Conservation (phyloP, 2,329 filamentous ascomycete species). For the Fusarium metavorans region DNA sequence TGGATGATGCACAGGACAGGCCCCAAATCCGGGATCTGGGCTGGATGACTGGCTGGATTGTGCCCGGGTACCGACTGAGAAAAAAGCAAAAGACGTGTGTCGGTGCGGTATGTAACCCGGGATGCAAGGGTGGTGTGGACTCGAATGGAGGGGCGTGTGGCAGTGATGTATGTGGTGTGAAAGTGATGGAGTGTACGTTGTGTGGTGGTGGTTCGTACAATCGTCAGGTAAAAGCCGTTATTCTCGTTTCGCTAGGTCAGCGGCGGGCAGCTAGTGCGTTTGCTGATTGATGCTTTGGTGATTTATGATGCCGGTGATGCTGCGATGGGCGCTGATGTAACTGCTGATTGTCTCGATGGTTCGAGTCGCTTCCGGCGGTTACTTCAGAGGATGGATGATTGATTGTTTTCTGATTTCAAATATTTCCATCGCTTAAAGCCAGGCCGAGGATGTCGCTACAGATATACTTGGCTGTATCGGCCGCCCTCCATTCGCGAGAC, state of each 20-base stretch:
- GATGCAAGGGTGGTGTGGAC: constrained; percentile 24
- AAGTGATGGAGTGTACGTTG: constrained; percentile 22
- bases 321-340: constrained; percentile 10
- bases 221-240: constrained; percentile 35
- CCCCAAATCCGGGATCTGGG: constrained; percentile 15
- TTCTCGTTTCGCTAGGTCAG: constrained; percentile 34
- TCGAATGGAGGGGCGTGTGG: constrained; percentile 14
- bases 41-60: constrained; percentile 18
- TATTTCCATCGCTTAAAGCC: constrained; percentile 2
- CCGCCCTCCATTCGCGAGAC: constrained; percentile 9
- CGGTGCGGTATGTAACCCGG: constrained; percentile 30
- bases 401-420: constrained; percentile 31
- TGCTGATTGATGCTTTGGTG: constrained; percentile 30
- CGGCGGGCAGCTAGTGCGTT: constrained; percentile 22
- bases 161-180: constrained; percentile 19
- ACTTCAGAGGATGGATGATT: not conserved
- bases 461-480: constrained; percentile 1
- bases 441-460: not conserved
- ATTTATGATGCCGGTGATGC: constrained; percentile 37
- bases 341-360: constrained; percentile 32
- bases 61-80: constrained; percentile 15
- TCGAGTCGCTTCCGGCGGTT: constrained; percentile 28
- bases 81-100: constrained; percentile 27
- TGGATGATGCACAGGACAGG: constrained; percentile 34
- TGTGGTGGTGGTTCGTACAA: constrained; percentile 9